phyloP scores from a whole-genome alignment of 2,329 filamentous ascomycete genomes.

The Fusarium sp. region DNA sequence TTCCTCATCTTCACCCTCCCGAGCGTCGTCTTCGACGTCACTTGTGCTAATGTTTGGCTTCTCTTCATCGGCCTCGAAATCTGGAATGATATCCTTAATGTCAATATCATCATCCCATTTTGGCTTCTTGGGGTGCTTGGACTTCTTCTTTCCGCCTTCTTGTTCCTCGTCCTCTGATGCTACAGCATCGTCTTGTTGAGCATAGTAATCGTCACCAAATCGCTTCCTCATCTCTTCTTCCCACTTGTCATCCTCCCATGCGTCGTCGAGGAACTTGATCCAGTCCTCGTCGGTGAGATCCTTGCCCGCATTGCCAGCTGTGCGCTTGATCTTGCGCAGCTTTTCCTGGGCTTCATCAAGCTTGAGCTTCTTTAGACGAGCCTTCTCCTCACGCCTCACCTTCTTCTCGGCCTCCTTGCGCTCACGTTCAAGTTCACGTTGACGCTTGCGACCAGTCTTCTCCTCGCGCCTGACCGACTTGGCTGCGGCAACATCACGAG shows the following conservation, averaged over 20 bases:
- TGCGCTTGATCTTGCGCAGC: conserved; percentile 86
- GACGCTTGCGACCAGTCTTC: conserved; percentile 77
- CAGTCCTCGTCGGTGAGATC: conserved; percentile 78
- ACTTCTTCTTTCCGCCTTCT: conserved; percentile 60
- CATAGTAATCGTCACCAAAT: conserved; percentile 94
- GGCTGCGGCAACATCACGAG: conserved; percentile 82
- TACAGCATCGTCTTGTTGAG: conserved; percentile 73
- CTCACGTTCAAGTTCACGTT: conserved; percentile 79
- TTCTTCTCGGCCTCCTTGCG: conserved; percentile 82
- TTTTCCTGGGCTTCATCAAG: conserved; percentile 91
- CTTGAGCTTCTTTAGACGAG: conserved; percentile 84
- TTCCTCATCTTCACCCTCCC: conserved; percentile 44
- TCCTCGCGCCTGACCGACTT: conserved; percentile 90
- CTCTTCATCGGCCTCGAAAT: conserved; percentile 75
- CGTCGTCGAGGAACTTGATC: conserved; percentile 83
- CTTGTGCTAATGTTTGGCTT: conserved; percentile 65
- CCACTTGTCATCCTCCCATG: conserved; percentile 91
- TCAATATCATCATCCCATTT: conserved; percentile 98
- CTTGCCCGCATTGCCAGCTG: conserved; percentile 80
- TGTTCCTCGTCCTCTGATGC: conserved; percentile 70
- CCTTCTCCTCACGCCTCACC: conserved; percentile 80
- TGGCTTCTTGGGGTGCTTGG: conserved; percentile 63
- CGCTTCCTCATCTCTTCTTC: conserved; percentile 87
- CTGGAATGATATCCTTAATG: conserved; percentile 89
- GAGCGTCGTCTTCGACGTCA: conserved; percentile 51